A percentile compares a stretch with the other conserved stretches of the same genome.
phyloP scores from a whole-genome alignment of 768 basidiomycete species.

The Termitomyces sp. region DNA sequence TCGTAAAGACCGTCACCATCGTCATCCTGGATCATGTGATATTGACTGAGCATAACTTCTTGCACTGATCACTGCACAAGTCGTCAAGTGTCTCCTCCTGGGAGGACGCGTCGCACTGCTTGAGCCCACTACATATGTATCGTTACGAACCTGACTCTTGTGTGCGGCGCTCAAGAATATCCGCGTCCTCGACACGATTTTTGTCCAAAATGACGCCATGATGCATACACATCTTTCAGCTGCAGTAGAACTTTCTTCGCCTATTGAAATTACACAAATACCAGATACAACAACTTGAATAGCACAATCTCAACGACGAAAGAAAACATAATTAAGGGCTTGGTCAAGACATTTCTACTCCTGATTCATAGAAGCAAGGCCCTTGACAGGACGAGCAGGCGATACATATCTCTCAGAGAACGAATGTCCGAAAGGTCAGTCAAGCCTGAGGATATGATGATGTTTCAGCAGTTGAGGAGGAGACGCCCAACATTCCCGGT shows the following conservation, averaged over 20 bases:
- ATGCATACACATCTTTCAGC: no score
- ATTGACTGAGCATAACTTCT: not conserved
- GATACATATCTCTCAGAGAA: not conserved
- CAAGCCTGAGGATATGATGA: not conserved
- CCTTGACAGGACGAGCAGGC: no score
- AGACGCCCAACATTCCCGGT: not conserved
- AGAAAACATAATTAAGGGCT: not conserved
- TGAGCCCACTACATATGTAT: not conserved
- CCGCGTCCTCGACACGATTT: no score
- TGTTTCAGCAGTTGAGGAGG: not conserved
- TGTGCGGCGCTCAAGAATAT: not conserved
- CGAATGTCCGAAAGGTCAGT: not conserved
- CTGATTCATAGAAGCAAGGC: not conserved
- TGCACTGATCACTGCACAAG: not conserved
- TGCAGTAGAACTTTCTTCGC: not conserved
- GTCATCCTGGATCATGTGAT: conserved; percentile 10
- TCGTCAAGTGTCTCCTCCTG: not conserved
- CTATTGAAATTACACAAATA: no score
- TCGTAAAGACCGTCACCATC: conserved; percentile 2
- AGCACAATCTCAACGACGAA: not conserved
- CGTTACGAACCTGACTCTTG: not conserved
- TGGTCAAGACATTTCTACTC: not conserved
- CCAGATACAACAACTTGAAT: not conserved
- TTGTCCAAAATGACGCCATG: not conserved
- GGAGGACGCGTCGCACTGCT: not conserved